Conservation (phyloP, 768 basidiomycete genomes). For the Boletus subcaerulescens region DNA sequence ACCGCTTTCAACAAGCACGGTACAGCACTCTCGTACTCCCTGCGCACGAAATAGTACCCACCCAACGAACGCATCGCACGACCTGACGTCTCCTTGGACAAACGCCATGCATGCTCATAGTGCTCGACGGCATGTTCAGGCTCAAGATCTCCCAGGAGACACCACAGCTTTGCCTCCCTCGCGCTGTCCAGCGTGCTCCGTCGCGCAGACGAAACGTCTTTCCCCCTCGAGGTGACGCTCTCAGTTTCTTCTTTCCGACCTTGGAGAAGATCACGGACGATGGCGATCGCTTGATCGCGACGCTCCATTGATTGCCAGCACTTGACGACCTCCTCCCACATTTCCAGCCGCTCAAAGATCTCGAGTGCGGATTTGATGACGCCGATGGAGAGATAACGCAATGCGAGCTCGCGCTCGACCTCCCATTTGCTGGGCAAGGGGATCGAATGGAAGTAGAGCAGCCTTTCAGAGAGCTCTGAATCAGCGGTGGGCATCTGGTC, state of each 20-base stretch:
- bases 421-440: conserved; percentile 91
- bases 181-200: conserved; percentile 54
- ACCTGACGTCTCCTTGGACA: conserved; percentile 78
- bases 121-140: conserved; percentile 64
- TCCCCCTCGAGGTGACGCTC: conserved; percentile 58
- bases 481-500: conserved; percentile 95
- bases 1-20: conserved; percentile 71
- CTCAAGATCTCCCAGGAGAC: conserved; percentile 90
- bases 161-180: conserved; percentile 91
- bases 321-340: conserved; percentile 96
- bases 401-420: conserved; percentile 86
- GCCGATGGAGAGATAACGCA: conserved; percentile 79
- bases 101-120: conserved; percentile 80
- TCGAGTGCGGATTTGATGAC: conserved; percentile 88
- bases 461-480: conserved; percentile 66
- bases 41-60: conserved; percentile 70
- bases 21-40: conserved; percentile 61
- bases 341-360: conserved; percentile 91
- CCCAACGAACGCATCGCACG: conserved; percentile 92
- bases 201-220: conserved; percentile 41
- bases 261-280: conserved; percentile 84
- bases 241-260: conserved; percentile 86
- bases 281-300: conserved; percentile 69
- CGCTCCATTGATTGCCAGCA: conserved; percentile 84
- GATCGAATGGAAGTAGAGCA: conserved; percentile 77